Conservation (phyloP, 805 yeast species). For the Cyberlindnera japonica region DNA sequence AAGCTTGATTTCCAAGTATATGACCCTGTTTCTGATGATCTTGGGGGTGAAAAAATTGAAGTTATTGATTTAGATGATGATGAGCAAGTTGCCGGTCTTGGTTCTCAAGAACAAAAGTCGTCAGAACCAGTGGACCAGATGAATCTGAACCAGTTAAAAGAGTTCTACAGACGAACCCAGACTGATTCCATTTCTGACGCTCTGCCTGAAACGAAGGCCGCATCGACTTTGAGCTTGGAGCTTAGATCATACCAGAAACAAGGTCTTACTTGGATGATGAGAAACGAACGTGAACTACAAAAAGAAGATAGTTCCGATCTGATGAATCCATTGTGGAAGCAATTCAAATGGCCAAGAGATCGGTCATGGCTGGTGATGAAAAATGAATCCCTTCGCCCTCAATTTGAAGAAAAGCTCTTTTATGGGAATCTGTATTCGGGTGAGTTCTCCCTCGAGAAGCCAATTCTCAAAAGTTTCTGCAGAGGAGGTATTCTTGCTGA, state of each 20-base stretch:
- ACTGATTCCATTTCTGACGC: slow-evolving; percentile 50
- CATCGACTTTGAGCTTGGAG: slow-evolving; percentile 48
- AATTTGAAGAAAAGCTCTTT: slow-evolving; percentile 36
- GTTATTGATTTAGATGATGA: slow-evolving; percentile 36
- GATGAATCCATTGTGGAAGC: slow-evolving; percentile 84
- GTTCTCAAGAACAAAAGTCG: slow-evolving; percentile 13
- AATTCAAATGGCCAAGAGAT: slow-evolving; percentile 68
- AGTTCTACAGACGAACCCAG: slow-evolving; percentile 71
- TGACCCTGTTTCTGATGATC: slow-evolving; percentile 1
- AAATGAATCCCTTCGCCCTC: slow-evolving; percentile 16
- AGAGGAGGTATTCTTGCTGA: slow-evolving; percentile 91
- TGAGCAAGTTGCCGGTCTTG: slow-evolving; percentile 22
- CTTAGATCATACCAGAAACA: slow-evolving; percentile 78
- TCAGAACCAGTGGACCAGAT: slow-evolving; percentile 36
- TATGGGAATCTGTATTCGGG: slow-evolving; percentile 81
- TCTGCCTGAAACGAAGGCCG: slow-evolving; percentile 57
- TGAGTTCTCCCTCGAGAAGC: slow-evolving; percentile 65
- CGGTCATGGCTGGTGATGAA: slow-evolving; percentile 35
- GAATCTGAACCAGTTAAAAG: slow-evolving; percentile 67
- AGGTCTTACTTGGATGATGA: slow-evolving; percentile 88
- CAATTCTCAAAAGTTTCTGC: slow-evolving; percentile 55
- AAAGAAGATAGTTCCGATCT: slow-evolving; percentile 43
- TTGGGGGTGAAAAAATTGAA: slow-evolving; percentile 24
- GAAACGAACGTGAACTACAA: slow-evolving; percentile 60
- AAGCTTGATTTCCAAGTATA: slow-evolving; percentile 36